phyloP scores from a whole-genome alignment of 78 protist species.

The Planoprotostelium fungivorum region DNA sequence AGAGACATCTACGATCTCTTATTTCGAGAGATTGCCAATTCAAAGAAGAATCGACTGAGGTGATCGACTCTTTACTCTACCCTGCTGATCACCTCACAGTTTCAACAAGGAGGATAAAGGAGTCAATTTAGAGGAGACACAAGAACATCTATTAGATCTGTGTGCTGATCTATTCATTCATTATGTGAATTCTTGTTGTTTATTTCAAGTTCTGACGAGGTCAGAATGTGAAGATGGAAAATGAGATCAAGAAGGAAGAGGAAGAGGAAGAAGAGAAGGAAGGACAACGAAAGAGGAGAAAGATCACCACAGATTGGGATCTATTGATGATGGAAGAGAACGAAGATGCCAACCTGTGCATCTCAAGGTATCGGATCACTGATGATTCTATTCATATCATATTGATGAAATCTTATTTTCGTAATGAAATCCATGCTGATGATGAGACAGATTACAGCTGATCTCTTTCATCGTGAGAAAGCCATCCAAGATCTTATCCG shows the following conservation, averaged over 20 bases:
- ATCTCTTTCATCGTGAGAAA: not conserved
- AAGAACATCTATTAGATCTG: not conserved
- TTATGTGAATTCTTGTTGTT: not conserved
- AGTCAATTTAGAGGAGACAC: not conserved
- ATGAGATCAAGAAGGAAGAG: not conserved
- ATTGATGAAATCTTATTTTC: too few relatives aligned
- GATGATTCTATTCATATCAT: not conserved
- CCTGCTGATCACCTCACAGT: not conserved
- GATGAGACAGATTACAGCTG: not conserved
- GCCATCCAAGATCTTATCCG: not conserved
- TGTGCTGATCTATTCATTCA: not conserved
- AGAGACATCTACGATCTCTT: not conserved
- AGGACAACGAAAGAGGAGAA: not conserved
- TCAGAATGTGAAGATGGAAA: not conserved
- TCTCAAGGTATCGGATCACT: not conserved
- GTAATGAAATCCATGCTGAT: too few relatives aligned
- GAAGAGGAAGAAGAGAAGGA: not conserved
- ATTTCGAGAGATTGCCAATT: not conserved
- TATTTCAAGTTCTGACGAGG: not conserved
- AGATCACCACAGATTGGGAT: not conserved
- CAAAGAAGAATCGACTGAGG: not conserved
- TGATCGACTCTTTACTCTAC: too few relatives aligned
- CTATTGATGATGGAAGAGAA: not conserved
- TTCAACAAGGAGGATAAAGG: not conserved
- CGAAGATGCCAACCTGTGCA: not conserved